These are phyloP conservation scores for Aegilops bicornis DNA, from an alignment of 176 grass and related monocot species.

Conservation along the genomic window DNA sequence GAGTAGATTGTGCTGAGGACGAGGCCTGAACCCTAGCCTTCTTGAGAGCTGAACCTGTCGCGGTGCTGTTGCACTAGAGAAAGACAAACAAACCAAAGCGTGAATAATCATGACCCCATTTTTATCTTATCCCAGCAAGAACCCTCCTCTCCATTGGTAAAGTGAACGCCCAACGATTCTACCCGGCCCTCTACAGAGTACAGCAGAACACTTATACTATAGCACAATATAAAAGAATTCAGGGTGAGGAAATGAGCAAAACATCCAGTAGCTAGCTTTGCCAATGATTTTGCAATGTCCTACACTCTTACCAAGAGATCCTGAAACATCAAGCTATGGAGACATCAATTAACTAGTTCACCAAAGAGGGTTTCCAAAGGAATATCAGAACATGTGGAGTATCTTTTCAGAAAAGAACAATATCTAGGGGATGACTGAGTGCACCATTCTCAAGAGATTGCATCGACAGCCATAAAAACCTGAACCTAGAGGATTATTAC, in stretches of 20 bases:
- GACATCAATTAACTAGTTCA: conserved; percentile 21
- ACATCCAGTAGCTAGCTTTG: conserved; percentile 35
- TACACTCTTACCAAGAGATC: conserved; percentile 65
- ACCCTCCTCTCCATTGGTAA: conserved; percentile 3
- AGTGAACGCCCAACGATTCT: conserved; percentile 17
- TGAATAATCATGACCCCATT: conserved; percentile 57
- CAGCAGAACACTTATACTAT: neutral
- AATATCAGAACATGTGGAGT: conserved; percentile 32
- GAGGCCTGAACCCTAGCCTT: conserved; percentile 94
- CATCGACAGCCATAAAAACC: conserved; percentile 33
- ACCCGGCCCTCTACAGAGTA: neutral
- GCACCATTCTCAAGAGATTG: conserved; percentile 52
- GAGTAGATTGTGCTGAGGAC: conserved; percentile 95
- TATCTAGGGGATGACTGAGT: conserved; percentile 30
- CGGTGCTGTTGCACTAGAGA: conserved; percentile 98
- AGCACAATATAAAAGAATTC: conserved; percentile 29
- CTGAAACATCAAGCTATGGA: conserved; percentile 30
- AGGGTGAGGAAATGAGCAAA: conserved; percentile 35
- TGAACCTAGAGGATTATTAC: conserved; percentile 11
- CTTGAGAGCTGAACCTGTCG: conserved; percentile 83
- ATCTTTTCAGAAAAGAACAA: conserved; percentile 35
- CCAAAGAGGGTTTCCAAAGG: conserved; percentile 20
- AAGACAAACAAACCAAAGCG: conserved; percentile 49
- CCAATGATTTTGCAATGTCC: conserved; percentile 46
- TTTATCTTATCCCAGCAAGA: conserved; percentile 35